Evolutionary conservation across 2,329 filamentous ascomycete genomes (phyloP).

Genomic region (Fusarium coffeatum): DNA sequence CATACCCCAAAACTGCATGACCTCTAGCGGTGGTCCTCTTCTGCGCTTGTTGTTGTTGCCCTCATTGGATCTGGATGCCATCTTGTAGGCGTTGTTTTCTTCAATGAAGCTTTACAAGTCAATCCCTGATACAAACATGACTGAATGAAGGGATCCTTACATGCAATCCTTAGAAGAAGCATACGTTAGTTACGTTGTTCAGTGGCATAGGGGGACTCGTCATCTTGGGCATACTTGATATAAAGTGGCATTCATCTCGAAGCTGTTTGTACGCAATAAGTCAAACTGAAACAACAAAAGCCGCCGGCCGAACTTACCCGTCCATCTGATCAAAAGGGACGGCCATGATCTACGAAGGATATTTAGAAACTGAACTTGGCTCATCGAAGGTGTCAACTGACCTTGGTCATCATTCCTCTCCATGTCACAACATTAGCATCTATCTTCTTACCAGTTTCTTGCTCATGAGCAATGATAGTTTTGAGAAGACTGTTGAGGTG

Average conservation of each 20-base stretch:
- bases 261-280: slow-evolving; percentile 63
- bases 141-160: slow-evolving; percentile 52
- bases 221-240: slow-evolving; percentile 77
- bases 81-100: slow-evolving; percentile 83
- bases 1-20: slow-evolving; percentile 93
- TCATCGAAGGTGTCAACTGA: slow-evolving; percentile 51
- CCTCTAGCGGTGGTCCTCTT: slow-evolving; percentile 69
- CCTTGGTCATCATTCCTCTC: slow-evolving; percentile 99
- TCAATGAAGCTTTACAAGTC: slow-evolving; percentile 81
- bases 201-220: neutral
- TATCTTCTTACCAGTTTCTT: slow-evolving; percentile 72
- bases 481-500: slow-evolving; percentile 87
- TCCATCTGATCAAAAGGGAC: slow-evolving; percentile 84
- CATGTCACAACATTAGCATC: slow-evolving; percentile 89
- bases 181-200: slow-evolving; percentile 19
- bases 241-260: slow-evolving; percentile 94
- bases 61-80: slow-evolving; percentile 70
- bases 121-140: neutral
- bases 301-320: slow-evolving; percentile 63
- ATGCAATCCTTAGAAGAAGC: slow-evolving; percentile 61
- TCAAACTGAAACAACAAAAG: neutral
- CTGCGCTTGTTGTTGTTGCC: slow-evolving; percentile 46
- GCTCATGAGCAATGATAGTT: slow-evolving; percentile 79
- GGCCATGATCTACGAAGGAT: slow-evolving; percentile 77
- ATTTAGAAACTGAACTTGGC: slow-evolving; percentile 9